phyloP scores from a whole-genome alignment of 208 protist species.

The Leishmania lainsoni region DNA sequence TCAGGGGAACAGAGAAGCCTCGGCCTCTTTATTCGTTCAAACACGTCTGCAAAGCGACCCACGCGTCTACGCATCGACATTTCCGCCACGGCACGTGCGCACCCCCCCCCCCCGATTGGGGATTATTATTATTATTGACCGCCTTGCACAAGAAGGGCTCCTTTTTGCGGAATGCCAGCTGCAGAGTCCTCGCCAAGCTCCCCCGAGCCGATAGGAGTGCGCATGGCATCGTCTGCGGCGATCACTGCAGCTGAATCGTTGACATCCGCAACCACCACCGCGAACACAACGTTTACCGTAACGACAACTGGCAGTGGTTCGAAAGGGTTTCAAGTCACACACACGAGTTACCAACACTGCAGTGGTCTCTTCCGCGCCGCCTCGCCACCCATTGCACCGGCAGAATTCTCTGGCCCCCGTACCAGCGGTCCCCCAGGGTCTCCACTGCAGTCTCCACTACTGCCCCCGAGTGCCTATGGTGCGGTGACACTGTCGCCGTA shows the following conservation, averaged over 20 bases:
- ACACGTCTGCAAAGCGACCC: not conserved
- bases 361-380: conserved; percentile 14
- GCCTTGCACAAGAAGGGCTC: not conserved
- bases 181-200: not conserved
- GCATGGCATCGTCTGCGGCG: not conserved
- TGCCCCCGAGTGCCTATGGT: not conserved
- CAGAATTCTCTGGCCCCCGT: conserved; percentile 15
- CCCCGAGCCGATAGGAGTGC: not conserved
- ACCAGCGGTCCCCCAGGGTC: not conserved
- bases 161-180: conserved; percentile 3
- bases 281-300: not conserved
- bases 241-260: not conserved
- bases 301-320: not conserved
- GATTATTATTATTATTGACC: too few species aligned
- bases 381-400: conserved; percentile 16
- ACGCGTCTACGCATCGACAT: not conserved
- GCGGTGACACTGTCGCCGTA: not conserved
- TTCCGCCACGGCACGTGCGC: not conserved
- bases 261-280: not conserved
- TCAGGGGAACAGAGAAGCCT: not conserved
- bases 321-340: conserved; percentile 34
- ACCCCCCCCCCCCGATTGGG: not conserved
- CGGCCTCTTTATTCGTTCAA: not conserved
- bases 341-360: conserved; percentile 35
- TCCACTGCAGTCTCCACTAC: conserved; percentile 9